Conservation (phyloP, 768 basidiomycete species). For the Cystofilobasidium capitatum region DNA sequence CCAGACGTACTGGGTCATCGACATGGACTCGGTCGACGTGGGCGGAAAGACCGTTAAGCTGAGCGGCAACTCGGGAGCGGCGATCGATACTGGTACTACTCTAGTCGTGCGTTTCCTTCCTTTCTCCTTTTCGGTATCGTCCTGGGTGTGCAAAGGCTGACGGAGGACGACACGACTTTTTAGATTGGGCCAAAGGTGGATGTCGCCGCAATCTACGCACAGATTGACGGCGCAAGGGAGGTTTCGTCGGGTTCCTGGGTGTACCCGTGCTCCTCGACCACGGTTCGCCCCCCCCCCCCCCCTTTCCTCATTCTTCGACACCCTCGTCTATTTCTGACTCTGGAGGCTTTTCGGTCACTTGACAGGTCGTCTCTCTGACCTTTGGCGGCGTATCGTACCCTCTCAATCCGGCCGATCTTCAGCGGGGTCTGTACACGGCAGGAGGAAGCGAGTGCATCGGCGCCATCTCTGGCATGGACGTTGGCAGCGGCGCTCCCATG, state of each 20-base stretch:
- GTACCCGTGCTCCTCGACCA: constrained; percentile 34
- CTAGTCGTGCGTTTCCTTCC: constrained; percentile 32
- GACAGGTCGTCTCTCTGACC: constrained; percentile 34
- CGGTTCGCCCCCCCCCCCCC: background rate
- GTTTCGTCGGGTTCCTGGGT: constrained; percentile 36
- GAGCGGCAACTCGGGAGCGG: constrained; percentile 33
- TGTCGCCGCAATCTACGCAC: constrained; percentile 37
- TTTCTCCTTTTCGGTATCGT: too few relatives aligned
- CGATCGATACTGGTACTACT: constrained; percentile 32
- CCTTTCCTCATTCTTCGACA: background rate
- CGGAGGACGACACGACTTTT: too few relatives aligned
- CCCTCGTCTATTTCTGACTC: constrained; percentile 24
- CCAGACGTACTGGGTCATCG: constrained; percentile 15
- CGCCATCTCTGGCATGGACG: constrained; percentile 15
- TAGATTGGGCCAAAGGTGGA: constrained; percentile 33
- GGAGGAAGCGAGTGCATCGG: constrained; percentile 33
- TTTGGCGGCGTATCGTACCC: constrained; percentile 37
- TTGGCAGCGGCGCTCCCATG: constrained; percentile 10
- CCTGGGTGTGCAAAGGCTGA: background rate
- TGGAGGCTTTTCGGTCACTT: too few relatives aligned
- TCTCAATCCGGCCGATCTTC: constrained; percentile 38
- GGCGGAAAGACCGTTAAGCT: constrained; percentile 34
- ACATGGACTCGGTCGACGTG: constrained; percentile 28
- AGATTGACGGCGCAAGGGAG: constrained; percentile 35
- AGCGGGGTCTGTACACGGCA: constrained; percentile 36